Evolutionary conservation across 164 flowering plant genomes (phyloP).

Genomic region (Stephania japonica): DNA sequence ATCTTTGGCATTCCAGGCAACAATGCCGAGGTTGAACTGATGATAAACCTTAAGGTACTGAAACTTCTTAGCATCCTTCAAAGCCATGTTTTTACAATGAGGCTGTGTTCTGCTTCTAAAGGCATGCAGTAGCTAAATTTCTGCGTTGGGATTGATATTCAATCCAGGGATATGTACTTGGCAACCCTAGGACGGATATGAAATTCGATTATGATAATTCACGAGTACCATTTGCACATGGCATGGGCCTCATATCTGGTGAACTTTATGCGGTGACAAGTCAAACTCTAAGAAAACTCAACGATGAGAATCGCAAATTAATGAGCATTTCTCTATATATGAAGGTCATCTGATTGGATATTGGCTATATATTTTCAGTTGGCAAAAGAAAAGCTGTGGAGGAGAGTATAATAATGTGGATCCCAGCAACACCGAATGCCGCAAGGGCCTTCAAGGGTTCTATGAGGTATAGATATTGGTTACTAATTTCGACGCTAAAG

Average conservation of each 20-base stretch:
- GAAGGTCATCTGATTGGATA: neutral
- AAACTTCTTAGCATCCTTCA: neutral
- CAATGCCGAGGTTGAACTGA: constrained; percentile 18
- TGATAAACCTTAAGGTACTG: constrained; percentile 33
- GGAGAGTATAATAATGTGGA: constrained; percentile 22
- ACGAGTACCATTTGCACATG: constrained; percentile 31
- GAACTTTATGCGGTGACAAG: constrained; percentile 41
- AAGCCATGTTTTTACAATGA: too few relatives aligned
- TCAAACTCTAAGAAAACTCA: neutral
- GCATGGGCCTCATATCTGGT: constrained; percentile 42
- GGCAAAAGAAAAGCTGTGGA: constrained; percentile 24
- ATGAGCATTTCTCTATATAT: neutral
- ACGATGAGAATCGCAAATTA: neutral
- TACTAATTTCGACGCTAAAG: neutral
- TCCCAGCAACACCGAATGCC: neutral
- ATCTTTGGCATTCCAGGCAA: constrained; percentile 17
- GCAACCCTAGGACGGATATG: constrained; percentile 29
- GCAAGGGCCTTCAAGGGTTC: neutral
- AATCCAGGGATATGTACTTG: constrained; percentile 45
- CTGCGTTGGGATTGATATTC: neutral
- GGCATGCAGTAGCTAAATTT: neutral
- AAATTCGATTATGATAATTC: constrained; percentile 14
- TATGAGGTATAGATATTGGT: constrained; percentile 1
- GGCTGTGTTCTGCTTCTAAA: too few relatives aligned
- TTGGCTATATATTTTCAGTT: constrained; percentile 23